A percentile compares a stretch with the other conserved stretches of the same genome.
These are phyloP conservation scores for Basipetospora chlamydospora DNA, from an alignment of 2,329 filamentous ascomycete species.

Conservation along the genomic window DNA sequence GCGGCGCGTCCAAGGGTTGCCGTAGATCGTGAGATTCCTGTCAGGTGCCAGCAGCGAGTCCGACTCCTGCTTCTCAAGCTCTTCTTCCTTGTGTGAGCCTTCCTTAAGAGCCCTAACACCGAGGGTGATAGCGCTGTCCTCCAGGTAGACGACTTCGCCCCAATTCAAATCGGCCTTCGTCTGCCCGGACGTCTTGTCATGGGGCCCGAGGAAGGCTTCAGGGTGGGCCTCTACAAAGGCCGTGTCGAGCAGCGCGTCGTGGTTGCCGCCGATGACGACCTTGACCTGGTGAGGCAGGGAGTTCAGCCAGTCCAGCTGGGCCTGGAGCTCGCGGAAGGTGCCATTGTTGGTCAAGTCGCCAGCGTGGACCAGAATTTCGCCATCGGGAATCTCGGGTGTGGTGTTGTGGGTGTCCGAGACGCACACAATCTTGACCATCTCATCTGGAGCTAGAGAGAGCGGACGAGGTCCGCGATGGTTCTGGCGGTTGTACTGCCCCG, in stretches of 20 bases:
- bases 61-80: no score
- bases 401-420: constrained; percentile 25
- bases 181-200: neutral
- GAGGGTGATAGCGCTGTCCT: constrained; percentile 52
- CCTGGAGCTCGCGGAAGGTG: constrained; percentile 58
- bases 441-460: no score
- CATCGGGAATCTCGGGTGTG: constrained; percentile 20
- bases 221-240: constrained; percentile 1
- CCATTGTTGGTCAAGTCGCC: constrained; percentile 40
- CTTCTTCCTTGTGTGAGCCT: no score
- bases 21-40: neutral
- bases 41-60: neutral
- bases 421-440: constrained; percentile 5
- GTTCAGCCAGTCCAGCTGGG: constrained; percentile 51
- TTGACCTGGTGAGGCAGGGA: constrained; percentile 34
- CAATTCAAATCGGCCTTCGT: constrained; percentile 35
- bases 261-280: constrained; percentile 31
- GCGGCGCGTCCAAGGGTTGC: neutral
- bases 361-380: constrained; percentile 31
- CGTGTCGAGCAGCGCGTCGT: constrained; percentile 24
- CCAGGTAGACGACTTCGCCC: constrained; percentile 58
- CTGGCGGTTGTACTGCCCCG: no score
- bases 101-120: no score
- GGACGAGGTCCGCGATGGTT: no score
- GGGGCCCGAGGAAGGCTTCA: neutral